These are phyloP conservation scores for Coelastrella sp. DNA, from an alignment of 139 green algal genomes.

Conservation along the genomic window DNA sequence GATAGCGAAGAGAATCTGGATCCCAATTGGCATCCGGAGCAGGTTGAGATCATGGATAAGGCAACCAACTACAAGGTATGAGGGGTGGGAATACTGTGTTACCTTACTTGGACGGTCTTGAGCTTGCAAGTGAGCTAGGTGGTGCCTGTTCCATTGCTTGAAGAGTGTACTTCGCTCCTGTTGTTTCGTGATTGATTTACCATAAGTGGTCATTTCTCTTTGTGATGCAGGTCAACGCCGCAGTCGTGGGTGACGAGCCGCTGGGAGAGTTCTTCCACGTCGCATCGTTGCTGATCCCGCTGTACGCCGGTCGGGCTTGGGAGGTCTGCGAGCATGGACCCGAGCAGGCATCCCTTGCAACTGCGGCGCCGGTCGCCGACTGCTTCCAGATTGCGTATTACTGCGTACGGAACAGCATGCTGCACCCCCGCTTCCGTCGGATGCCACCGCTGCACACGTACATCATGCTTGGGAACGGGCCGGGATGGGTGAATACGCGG, in stretches of 20 bases:
- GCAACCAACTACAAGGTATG: slow-evolving; percentile 62
- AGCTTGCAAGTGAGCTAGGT: too few species aligned
- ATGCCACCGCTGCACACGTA: slow-evolving; percentile 64
- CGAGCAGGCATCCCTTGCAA: slow-evolving; percentile 61
- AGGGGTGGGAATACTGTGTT: too few species aligned
- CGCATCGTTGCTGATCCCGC: slow-evolving; percentile 60
- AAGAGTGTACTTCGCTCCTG: too few species aligned
- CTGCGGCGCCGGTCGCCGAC: slow-evolving; percentile 57
- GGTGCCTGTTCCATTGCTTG: too few species aligned
- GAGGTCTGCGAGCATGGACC: slow-evolving; percentile 61
- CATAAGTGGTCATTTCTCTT: neutral
- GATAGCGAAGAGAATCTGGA: slow-evolving; percentile 49
- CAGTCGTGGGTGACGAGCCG: slow-evolving; percentile 50
- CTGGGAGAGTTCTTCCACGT: slow-evolving; percentile 70
- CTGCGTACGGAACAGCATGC: slow-evolving; percentile 62
- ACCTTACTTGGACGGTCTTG: too few species aligned
- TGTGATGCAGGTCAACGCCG: slow-evolving; percentile 59
- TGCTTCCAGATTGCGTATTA: slow-evolving; percentile 72
- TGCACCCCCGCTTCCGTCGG: slow-evolving; percentile 53
- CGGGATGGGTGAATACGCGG: slow-evolving; percentile 30
- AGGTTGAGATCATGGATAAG: slow-evolving; percentile 61
- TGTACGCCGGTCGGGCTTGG: slow-evolving; percentile 63
- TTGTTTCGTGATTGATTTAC: too few species aligned
- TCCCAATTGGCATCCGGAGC: slow-evolving; percentile 59
- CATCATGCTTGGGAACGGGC: slow-evolving; percentile 57